Evolutionary conservation across 768 basidiomycete genomes (phyloP), one percentile per base, ranked within the genome.

Genomic region (Suillus lakei): DNA sequence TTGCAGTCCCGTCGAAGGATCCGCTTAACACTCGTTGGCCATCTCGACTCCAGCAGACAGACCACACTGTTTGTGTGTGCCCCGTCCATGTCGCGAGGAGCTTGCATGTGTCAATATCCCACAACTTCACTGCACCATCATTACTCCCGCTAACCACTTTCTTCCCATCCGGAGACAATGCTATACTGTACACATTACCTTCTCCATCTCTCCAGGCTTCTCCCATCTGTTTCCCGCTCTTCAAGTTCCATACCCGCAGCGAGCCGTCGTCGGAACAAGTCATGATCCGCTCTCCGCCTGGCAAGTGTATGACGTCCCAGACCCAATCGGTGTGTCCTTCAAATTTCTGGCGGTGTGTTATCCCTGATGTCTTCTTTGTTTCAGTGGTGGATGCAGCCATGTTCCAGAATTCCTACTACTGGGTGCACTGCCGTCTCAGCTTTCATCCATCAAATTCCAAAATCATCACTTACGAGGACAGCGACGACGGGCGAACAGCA

Each of bases 61-160:
- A 51, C 15, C 1, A 0, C 50, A 51, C 50, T 4, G 0, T 0
- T 0, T 9, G 0, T 51, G 28, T 51, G 2, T 51, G 50, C 8
- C 28, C 50, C 4, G 7, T 51, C 50, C 26, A 30, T 30, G 9
- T 51, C 1, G 16, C 1, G 8, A 51, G 9, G 28, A 51, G 28
- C 8, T 51, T 30, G 28, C 50, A 28, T 18, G 50, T 51, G 28
- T 51, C 28, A 9, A 51, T 51, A 9, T 51, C 50, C 50, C 50
- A 51, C 28, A 51, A 30, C 50, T 9, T 51, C 28, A 51, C 50
- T 30, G 28, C 50, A 5, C 50, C 16, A 28, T 30, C 50, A 1
- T 9, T 8, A 10, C 50, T 30, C 9, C 50, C 50, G 16, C 50
- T 30, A 18, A 18, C 50, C 16, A 51, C 50, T 30, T 30, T 51